Evolutionary conservation across 2,329 filamentous ascomycete species (phyloP).

Genomic region (Penicillium freii): DNA sequence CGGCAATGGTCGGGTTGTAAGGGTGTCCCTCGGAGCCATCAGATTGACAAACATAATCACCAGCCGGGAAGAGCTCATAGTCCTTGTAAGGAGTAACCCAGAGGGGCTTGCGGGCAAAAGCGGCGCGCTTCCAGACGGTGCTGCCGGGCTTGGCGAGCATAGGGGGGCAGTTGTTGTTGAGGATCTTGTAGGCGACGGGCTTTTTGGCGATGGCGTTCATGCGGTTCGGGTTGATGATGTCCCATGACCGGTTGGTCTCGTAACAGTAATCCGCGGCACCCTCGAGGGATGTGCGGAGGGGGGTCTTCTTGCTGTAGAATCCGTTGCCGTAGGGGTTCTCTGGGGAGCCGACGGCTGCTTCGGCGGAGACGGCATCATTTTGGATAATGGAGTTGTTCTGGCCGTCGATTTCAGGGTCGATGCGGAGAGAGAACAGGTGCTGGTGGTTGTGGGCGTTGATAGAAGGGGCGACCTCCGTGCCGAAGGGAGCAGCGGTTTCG

Average conservation of each 20-base stretch:
- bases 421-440: slow-evolving; percentile 83
- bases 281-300: slow-evolving; percentile 43
- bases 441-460: slow-evolving; percentile 95
- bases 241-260: slow-evolving; percentile 44
- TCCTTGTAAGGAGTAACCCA: slow-evolving; percentile 59
- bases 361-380: slow-evolving; percentile 23
- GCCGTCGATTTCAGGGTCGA: slow-evolving; percentile 83
- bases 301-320: slow-evolving; percentile 56
- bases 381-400: slow-evolving; percentile 73
- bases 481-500: slow-evolving; percentile 79
- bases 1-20: slow-evolving; percentile 46
- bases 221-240: slow-evolving; percentile 30
- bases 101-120: slow-evolving; percentile 58
- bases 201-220: slow-evolving; percentile 25
- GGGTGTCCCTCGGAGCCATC: slow-evolving; percentile 38
- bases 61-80: slow-evolving; percentile 59
- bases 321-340: slow-evolving; percentile 64
- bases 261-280: slow-evolving; percentile 53
- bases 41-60: slow-evolving; percentile 61
- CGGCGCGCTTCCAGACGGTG: slow-evolving; percentile 57
- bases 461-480: slow-evolving; percentile 80
- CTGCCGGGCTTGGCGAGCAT: slow-evolving; percentile 52
- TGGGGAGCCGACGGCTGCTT: slow-evolving; percentile 64
- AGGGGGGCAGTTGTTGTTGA: slow-evolving; percentile 30
- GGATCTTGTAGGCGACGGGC: slow-evolving; percentile 29